These are phyloP conservation scores for Trametes cingulata DNA, from an alignment of 768 basidiomycete species.

Conservation along the genomic window DNA sequence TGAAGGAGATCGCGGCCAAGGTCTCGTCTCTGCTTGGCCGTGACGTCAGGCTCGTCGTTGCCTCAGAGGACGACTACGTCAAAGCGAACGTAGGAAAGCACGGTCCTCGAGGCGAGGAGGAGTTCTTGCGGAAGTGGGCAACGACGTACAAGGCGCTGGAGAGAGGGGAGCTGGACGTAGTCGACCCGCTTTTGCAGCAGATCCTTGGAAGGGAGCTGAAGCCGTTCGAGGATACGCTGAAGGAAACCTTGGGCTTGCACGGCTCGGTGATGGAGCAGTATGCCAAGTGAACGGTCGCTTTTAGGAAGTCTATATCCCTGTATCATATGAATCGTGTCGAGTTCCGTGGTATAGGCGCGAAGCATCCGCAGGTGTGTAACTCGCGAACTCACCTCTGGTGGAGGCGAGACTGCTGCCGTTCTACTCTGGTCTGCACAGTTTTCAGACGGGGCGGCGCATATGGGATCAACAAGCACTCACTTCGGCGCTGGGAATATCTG, in stretches of 20 bases:
- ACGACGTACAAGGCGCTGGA: conserved; percentile 34
- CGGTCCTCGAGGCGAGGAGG: conserved; percentile 26
- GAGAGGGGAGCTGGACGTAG: conserved; percentile 31
- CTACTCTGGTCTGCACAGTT: not conserved
- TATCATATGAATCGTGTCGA: not conserved
- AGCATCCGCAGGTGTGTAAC: no score
- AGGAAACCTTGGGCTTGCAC: conserved; percentile 20
- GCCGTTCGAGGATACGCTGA: conserved; percentile 30
- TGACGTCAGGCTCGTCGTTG: conserved; percentile 23
- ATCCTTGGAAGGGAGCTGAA: conserved; percentile 32
- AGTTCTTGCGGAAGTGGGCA: conserved; percentile 32
- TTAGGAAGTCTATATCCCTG: not conserved
- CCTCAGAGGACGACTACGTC: conserved; percentile 32
- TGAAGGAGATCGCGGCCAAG: conserved; percentile 29
- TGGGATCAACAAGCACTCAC: not conserved
- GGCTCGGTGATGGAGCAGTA: conserved; percentile 20
- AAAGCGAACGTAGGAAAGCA: conserved; percentile 17
- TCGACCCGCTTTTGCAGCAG: conserved; percentile 31
- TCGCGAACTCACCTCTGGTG: not conserved
- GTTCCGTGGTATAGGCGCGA: no score
- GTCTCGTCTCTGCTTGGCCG: conserved; percentile 25
- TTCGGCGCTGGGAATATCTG: conserved; percentile 8
- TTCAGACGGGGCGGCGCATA: not conserved
- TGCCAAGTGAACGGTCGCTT: conserved; percentile 18
- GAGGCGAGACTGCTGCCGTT: not conserved